Base-by-base conservation (phyloP, 2,329 filamentous ascomycete species). In the Diatrype stigma region DNA sequence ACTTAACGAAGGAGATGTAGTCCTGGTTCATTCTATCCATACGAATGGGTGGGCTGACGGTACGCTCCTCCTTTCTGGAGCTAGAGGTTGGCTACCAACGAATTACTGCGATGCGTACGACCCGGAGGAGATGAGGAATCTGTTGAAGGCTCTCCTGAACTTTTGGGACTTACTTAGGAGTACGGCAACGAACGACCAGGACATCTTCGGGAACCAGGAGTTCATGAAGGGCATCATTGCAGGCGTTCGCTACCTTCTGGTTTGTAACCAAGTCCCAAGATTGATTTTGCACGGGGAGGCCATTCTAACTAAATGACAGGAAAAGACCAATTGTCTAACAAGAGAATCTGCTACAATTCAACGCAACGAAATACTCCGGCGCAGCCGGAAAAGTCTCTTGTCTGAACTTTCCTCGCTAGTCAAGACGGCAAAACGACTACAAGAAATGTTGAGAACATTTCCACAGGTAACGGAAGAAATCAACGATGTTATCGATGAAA, bases 31-130 rank as follows among this genome's bases (percentile, higher is more conserved):
- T 70, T 96, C 94, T 3, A 89, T 97, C 59, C 94, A 99, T 70
- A 94, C 90, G 54, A 99, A 97, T 73, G 94, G 94, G 60, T 99
- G 94, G 94, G 94, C 94, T 30, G 94, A 99, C 68, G 94, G 94
- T 47, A 99, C 94, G 1, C 76, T 96, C 38, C 73, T 99, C 54
- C 81, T 87, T 22, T 90, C 91, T 2, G 93, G 93, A 23, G 87
- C 88, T 47, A 82, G 94, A 60, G 94, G 94, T 56, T 99, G 94
- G 94, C 76, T 99, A 53, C 94, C 94, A 2, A 99, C 94, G 8
- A 99, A 99, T 70, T 99, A 97, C 69, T 99, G 94, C 74, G 92
- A 96, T 67, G 81, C 90, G 10, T 99, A 96, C 67, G 90, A 96
- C 59, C 90, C 93, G 44, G 83, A 90, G 21, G 85, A 91, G 56